These are phyloP conservation scores for Ophiostoma montium DNA, from an alignment of 2,329 filamentous ascomycete genomes.

Conservation along the genomic window DNA sequence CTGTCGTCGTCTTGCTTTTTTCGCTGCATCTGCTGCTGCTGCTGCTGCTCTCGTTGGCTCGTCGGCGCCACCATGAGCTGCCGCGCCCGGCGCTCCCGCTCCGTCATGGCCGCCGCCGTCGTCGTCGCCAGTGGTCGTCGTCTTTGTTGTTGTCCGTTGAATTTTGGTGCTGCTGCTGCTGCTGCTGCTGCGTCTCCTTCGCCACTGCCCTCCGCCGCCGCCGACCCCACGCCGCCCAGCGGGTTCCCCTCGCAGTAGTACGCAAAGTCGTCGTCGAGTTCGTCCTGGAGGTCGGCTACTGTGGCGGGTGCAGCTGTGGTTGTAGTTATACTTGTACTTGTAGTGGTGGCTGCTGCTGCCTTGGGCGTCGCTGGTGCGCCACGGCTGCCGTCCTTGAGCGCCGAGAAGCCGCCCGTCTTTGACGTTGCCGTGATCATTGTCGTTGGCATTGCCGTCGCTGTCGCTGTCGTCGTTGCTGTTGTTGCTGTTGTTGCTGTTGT, in stretches of 20 bases:
- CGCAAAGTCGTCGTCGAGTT: conserved; percentile 7
- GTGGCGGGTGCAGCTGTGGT: neutral
- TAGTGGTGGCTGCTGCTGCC: neutral
- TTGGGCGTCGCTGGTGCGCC: neutral
- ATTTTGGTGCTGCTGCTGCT: neutral
- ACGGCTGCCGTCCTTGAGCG: neutral
- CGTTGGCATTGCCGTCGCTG: neutral
- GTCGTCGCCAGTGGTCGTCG: neutral
- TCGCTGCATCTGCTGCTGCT: neutral
- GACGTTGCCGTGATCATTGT: too few species aligned
- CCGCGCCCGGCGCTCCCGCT: conserved; percentile 4
- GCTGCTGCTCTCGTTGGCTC: neutral
- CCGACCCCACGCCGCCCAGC: conserved; percentile 6
- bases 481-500: neutral
- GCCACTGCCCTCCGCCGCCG: neutral
- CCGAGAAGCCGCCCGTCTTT: conserved; percentile 2
- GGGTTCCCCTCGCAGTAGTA: conserved; percentile 9
- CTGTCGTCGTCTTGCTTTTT: conserved; percentile 8
- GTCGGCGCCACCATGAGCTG: conserved; percentile 8
- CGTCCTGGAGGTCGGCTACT: conserved; percentile 7
- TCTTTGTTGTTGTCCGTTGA: too few species aligned
- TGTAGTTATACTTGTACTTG: neutral
- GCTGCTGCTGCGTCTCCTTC: neutral
- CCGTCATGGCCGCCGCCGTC: neutral
- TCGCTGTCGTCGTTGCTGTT: neutral